These are phyloP conservation scores for Arthrobotrys musiformis DNA, from an alignment of 2,329 filamentous ascomycete genomes.

Conservation along the genomic window DNA sequence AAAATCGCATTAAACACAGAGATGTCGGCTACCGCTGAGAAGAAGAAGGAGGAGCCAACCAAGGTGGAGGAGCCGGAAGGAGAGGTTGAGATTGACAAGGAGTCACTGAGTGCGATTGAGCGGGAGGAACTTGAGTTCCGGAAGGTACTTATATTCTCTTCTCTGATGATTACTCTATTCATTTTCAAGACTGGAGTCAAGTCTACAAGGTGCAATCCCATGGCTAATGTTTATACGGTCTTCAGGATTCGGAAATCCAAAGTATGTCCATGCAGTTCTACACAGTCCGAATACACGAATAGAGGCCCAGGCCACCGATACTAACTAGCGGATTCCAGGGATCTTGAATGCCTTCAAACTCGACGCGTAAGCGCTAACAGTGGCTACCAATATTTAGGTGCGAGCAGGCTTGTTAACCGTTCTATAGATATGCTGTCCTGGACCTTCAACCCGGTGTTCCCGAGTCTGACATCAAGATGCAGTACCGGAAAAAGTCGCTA, in stretches of 20 bases:
- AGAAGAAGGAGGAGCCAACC: conserved; percentile 41
- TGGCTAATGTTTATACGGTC: conserved; percentile 26
- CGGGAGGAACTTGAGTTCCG: conserved; percentile 59
- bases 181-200: background rate
- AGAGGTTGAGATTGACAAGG: conserved; percentile 58
- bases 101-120: conserved; percentile 58
- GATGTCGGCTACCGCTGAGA: conserved; percentile 34
- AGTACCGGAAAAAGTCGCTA: conserved; percentile 97
- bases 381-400: background rate
- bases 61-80: conserved; percentile 46
- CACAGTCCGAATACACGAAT: background rate
- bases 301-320: background rate
- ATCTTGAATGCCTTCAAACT: conserved; percentile 90
- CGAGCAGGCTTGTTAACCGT: conserved; percentile 42
- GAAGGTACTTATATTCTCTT: conserved; percentile 58
- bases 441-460: conserved; percentile 95
- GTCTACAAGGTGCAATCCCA: conserved; percentile 17
- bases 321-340: conserved; percentile 58
- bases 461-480: conserved; percentile 93
- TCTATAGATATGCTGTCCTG: conserved; percentile 82
- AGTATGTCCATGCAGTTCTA: conserved; percentile 64
- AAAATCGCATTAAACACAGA: background rate
- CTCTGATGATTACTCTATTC: too few relatives aligned
- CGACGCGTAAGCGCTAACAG: conserved; percentile 69
- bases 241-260: conserved; percentile 90